Base-by-base conservation (phyloP, 1,284 basidiomycete genomes). In the Sporisorium iseilematis-ciliati region DNA sequence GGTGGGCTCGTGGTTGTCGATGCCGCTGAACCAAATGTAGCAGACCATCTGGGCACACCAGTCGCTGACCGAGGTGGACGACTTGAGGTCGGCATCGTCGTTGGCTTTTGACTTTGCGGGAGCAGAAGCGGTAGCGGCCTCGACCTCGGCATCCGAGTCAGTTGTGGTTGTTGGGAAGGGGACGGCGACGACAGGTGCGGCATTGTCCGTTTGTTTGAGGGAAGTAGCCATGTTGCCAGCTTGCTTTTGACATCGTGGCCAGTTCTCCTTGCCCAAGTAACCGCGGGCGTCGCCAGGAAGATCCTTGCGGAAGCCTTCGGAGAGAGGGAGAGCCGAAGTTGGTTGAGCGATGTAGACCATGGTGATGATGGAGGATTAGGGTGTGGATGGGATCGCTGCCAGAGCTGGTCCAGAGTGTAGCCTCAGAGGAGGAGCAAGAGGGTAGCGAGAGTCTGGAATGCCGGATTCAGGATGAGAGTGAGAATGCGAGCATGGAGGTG, bases 1-100 rank as follows among this genome's bases (percentile, higher is more conserved):
- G 51, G 40, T 62, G 14, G 65, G 59, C 42, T 73, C 62, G 51
- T 58, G 69, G 58, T 33, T 62, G 45, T 68, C 74, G 33, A 73
- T 55, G 26, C 77, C 69, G 25, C 78, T 76, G 57, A 81, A 83
- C 82, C 82, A 83, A 16, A 83, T 77, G 67, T 82, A 83, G 74
- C 79, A 82, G 14, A 81, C 77, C 71, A 83, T 74, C 42, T 77
- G 75, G 7, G 81, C 80, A 45, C 79, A 81, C 71, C 73, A 81
- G 21, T 82, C 75, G 43, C 78, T 68, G 20, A 79, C 64, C 49
- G 75, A 70, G n/a, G 71, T 60, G 46, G 68, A 65, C 7, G 62
- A 74, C 54, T 58, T 63, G 43, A 69, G 77, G 38, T 72, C 72
- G 8, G 69, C 51, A 62, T 72, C 64, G 23, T 65, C 64, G 3